Base-by-base conservation (phyloP, 2,329 filamentous ascomycete genomes). In the Pseudopithomyces chartarum region DNA sequence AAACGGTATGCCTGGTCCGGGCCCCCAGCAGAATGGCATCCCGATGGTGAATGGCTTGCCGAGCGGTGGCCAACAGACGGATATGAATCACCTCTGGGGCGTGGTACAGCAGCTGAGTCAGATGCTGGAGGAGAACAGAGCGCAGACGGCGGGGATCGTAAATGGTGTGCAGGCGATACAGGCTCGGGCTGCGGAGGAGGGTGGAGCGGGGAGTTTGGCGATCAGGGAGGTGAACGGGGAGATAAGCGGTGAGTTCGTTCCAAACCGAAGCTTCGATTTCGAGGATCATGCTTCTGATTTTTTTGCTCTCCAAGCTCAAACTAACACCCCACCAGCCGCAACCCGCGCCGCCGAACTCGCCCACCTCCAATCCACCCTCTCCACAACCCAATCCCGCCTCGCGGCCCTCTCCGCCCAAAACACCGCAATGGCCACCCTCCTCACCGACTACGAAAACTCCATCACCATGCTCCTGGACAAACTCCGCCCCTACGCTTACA, bases 401-500 rank as follows among this genome's bases (percentile, higher is more conserved):
- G 53, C 62, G 17, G 53, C 63, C n/a, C 66, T 76, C 20, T 58
- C 59, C 13, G 47, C 62, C 34, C 62, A 67, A 13, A 73, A 69
- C 51, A 44, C 57, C 0, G 62, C 65, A 6, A 69, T 78, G 39
- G 61, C 61, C 15, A 39, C 55, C 26, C 69, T 78, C 3, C 56
- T 76, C 6, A 67, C 66, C 20, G 73, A 77, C 65, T 81, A 81
- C 71, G 78, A 81, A 60, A 74, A 76, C 52, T 73, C 76, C 11
- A 61, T 78, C 51, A 64, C 73, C 19, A 62, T 76, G 42, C 60
- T 74, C n/a, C 66, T 77, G 52, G 73, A 77, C 22, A 76, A 76
- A 53, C 65, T 75, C 15, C 67, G 71, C 26, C 63, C 73, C 39
- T 68, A 60, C 56, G 72, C 71, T 34, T 78, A 74, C 67, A 74